Conservation (phyloP, 768 basidiomycete species). For the Plicaturopsis crispa region DNA sequence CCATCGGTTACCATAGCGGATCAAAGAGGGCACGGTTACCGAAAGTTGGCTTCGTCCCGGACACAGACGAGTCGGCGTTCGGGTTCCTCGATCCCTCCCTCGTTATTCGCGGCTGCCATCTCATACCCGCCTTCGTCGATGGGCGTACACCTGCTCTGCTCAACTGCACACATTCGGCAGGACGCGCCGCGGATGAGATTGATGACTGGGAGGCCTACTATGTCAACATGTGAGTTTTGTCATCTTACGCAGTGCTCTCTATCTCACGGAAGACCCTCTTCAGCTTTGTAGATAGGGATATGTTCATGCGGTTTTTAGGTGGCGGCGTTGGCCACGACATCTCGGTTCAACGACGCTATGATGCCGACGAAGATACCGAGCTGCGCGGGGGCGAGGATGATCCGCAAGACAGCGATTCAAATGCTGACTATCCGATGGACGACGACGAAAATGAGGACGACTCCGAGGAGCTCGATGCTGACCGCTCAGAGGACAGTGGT, state of each 20-base stretch:
- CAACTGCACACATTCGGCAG: neutral
- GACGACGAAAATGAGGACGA: too few relatives aligned
- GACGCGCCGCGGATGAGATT: constrained; percentile 2
- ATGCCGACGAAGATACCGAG: too few relatives aligned
- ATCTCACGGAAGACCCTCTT: too few relatives aligned
- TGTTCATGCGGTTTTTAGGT: constrained; percentile 24
- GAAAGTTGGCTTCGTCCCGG: constrained; percentile 21
- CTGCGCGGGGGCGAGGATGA: too few relatives aligned
- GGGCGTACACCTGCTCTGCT: constrained; percentile 14
- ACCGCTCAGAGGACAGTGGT: too few relatives aligned
- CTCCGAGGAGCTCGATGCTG: too few relatives aligned
- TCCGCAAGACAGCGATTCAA: too few relatives aligned
- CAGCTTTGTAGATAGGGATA: constrained; percentile 34
- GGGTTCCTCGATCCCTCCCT: constrained; percentile 25
- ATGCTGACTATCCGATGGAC: too few relatives aligned
- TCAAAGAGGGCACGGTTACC: constrained; percentile 14
- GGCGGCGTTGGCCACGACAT: constrained; percentile 21
- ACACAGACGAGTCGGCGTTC: constrained; percentile 20
- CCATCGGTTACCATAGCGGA: constrained; percentile 13
- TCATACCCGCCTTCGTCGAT: constrained; percentile 21
- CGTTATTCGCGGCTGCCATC: constrained; percentile 18
- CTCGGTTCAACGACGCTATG: too few relatives aligned
- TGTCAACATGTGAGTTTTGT: constrained; percentile 27
- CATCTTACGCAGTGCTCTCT: too few relatives aligned
- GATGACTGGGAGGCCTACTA: constrained; percentile 24